Evolutionary conservation across 139 green algal species (phyloP).

Genomic region (Volvox africanus): DNA sequence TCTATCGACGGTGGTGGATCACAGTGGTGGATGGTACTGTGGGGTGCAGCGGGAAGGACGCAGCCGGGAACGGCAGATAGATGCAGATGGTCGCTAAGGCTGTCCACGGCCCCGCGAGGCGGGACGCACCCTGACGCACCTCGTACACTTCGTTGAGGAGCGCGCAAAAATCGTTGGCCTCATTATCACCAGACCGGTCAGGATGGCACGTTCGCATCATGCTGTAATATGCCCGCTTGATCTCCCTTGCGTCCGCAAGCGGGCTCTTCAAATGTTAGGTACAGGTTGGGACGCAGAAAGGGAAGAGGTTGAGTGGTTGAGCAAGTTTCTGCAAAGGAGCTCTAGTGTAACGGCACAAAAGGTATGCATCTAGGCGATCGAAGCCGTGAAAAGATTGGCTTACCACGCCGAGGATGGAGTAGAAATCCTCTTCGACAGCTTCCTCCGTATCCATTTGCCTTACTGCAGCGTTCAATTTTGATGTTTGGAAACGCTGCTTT

Average conservation of each 20-base stretch:
- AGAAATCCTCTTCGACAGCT: slow-evolving; percentile 39
- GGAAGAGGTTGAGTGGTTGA: too few relatives aligned
- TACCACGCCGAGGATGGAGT: slow-evolving; percentile 40
- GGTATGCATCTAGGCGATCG: neutral
- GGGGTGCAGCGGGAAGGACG: too few relatives aligned
- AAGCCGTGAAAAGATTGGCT: neutral
- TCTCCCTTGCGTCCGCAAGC: slow-evolving; percentile 48
- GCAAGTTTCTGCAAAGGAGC: neutral
- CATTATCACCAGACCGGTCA: slow-evolving; percentile 58
- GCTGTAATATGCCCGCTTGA: slow-evolving; percentile 63
- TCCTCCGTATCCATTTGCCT: neutral
- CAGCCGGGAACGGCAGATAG: too few relatives aligned
- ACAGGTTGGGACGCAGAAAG: too few relatives aligned
- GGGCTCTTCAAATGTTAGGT: slow-evolving; percentile 31
- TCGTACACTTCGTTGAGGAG: slow-evolving; percentile 73
- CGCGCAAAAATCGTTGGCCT: slow-evolving; percentile 64
- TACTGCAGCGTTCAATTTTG: neutral
- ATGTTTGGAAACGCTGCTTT: neutral
- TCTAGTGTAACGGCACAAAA: neutral
- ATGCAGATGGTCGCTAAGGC: too few relatives aligned
- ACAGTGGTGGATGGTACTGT: too few relatives aligned
- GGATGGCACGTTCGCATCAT: slow-evolving; percentile 69
- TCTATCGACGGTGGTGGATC: too few relatives aligned
- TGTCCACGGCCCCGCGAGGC: too few relatives aligned
- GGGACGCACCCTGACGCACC: too few relatives aligned